Evolutionary conservation across 2,329 filamentous ascomycete genomes (phyloP).

Genomic region (Fusarium concolor): DNA sequence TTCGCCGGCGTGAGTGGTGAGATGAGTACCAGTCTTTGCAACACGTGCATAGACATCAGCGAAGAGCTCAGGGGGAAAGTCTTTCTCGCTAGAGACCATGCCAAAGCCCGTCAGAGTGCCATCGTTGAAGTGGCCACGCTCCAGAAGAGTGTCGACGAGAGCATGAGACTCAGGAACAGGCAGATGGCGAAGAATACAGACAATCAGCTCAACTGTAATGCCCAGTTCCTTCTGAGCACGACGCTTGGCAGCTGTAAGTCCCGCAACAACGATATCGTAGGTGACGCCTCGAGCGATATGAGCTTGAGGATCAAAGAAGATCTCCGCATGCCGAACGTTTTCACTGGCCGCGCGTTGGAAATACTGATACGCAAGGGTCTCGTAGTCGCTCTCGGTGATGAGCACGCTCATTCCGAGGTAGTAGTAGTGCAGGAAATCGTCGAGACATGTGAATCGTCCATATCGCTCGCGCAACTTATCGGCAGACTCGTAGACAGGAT

Average conservation of each 20-base stretch:
- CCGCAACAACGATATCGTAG: constrained; percentile 72
- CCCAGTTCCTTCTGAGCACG: constrained; percentile 71
- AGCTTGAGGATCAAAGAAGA: constrained; percentile 86
- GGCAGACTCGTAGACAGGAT: constrained; percentile 72
- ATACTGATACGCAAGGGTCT: constrained; percentile 78
- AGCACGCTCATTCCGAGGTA: constrained; percentile 81
- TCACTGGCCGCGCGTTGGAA: constrained; percentile 72
- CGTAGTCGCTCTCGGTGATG: constrained; percentile 74
- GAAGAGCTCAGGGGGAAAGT: constrained; percentile 70
- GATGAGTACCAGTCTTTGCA: constrained; percentile 63
- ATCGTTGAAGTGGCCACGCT: constrained; percentile 58
- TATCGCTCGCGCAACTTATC: constrained; percentile 73
- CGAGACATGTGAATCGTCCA: constrained; percentile 73
- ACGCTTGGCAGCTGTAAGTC: constrained; percentile 69
- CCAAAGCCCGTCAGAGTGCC: constrained; percentile 72
- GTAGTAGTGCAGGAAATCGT: constrained; percentile 84
- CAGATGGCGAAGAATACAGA: constrained; percentile 79
- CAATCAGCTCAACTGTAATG: constrained; percentile 73
- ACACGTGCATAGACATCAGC: constrained; percentile 65
- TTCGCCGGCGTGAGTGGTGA: constrained; percentile 82
- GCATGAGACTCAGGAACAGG: constrained; percentile 67
- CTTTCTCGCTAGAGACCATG: constrained; percentile 73
- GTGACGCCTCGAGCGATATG: constrained; percentile 73
- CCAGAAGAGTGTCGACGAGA: constrained; percentile 47
- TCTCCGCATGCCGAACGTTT: constrained; percentile 77